phyloP scores from a whole-genome alignment of 75 land plant species.

The Sequoiadendron giganteum region DNA sequence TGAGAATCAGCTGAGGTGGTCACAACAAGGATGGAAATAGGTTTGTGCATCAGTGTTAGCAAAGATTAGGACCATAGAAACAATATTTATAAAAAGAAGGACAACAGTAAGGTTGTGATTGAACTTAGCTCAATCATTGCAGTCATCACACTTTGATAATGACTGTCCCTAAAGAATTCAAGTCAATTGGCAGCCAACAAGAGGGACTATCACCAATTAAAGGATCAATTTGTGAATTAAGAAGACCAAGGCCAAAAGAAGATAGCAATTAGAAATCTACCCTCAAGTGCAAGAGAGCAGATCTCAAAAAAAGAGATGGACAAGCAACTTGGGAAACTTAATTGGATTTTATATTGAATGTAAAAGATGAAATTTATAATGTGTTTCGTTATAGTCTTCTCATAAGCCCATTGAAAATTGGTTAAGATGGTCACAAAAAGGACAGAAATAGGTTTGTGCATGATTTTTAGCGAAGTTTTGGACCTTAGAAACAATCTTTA shows the following conservation, averaged over 20 bases:
- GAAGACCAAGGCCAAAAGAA: not conserved
- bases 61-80: no score
- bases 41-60: not conserved
- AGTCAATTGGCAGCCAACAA: not conserved
- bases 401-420: not conserved
- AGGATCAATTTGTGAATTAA: not conserved
- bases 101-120: not conserved
- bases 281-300: not conserved
- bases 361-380: no score
- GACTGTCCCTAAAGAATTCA: no score
- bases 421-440: not conserved
- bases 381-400: not conserved
- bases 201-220: not conserved
- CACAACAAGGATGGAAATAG: not conserved
- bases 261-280: no score
- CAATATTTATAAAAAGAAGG: not conserved
- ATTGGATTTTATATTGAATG: not conserved
- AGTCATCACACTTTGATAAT: not conserved
- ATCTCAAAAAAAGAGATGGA: not conserved
- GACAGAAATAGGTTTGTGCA: not conserved
- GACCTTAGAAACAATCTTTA: not conserved
- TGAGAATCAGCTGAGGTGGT: not conserved
- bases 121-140: not conserved
- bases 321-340: not conserved
- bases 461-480: not conserved